These are phyloP conservation scores for Triticum aestivum DNA, from an alignment of 176 grass and related monocot species.

Conservation along the genomic window DNA sequence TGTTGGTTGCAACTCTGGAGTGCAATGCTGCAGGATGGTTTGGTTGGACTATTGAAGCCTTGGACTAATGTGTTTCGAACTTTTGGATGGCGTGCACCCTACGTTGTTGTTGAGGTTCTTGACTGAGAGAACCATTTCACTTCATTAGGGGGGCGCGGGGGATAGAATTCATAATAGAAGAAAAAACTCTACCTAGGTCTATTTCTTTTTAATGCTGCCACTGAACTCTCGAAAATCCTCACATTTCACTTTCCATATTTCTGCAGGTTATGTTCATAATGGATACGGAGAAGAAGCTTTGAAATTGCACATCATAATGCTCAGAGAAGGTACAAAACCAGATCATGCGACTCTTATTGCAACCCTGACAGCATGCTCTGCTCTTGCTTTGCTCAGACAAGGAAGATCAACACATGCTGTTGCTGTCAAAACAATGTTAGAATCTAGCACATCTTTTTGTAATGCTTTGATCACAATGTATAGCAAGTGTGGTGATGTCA, in stretches of 20 bases:
- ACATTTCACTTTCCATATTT: constrained; percentile 21
- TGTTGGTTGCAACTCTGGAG: neutral
- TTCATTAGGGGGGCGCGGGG: neutral
- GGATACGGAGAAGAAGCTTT: constrained; percentile 65
- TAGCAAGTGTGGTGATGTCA: constrained; percentile 74
- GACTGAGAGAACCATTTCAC: neutral
- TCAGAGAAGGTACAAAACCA: constrained; percentile 52
- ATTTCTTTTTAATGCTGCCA: neutral
- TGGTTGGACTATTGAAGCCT: neutral
- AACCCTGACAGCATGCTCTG: constrained; percentile 66
- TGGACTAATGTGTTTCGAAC: constrained; percentile 14
- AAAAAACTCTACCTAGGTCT: neutral
- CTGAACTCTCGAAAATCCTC: constrained; percentile 14
- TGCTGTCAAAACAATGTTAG: constrained; percentile 70
- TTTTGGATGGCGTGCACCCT: neutral
- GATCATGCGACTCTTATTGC: constrained; percentile 82
- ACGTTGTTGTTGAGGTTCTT: neutral
- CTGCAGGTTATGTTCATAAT: constrained; percentile 86
- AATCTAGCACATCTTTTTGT: constrained; percentile 55
- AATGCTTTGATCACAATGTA: constrained; percentile 96
- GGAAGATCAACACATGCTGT: constrained; percentile 66
- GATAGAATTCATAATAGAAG: neutral
- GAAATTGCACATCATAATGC: constrained; percentile 64
- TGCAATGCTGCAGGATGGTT: neutral
- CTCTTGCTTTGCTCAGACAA: constrained; percentile 72